Evolutionary conservation across 805 yeast genomes (phyloP).

Genomic region (Dipodascopsis uninucleata): DNA sequence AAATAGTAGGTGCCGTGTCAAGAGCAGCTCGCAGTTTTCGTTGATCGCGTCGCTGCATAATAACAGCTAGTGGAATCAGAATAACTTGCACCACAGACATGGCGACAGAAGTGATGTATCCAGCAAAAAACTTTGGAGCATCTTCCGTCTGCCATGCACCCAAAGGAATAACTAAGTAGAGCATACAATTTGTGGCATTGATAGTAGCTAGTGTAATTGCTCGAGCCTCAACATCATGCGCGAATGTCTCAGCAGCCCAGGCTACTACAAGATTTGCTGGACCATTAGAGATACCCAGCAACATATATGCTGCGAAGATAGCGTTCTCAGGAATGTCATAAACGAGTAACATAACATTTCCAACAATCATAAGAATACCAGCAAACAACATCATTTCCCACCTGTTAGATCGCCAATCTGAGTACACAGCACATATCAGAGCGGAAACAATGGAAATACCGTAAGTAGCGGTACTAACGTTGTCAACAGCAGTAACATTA

Average conservation of each 20-base stretch:
- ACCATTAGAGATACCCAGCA: conserved; percentile 58
- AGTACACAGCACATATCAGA: conserved; percentile 32
- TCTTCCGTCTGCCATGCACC: conserved; percentile 41
- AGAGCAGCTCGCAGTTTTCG: too few species aligned
- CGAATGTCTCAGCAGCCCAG: conserved; percentile 57
- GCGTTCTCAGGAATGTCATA: conserved; percentile 54
- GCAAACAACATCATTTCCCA: conserved; percentile 55
- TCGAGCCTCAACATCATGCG: conserved; percentile 51
- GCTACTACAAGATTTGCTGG: conserved; percentile 57
- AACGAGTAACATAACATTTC: conserved; percentile 50
- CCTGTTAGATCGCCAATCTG: conserved; percentile 51
- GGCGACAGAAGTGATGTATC: conserved; percentile 30
- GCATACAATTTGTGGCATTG: conserved; percentile 52
- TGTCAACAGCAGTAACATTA: conserved; percentile 45
- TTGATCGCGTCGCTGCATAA: conserved; percentile 52
- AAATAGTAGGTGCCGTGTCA: too few species aligned
- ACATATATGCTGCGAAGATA: conserved; percentile 57
- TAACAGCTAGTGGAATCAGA: conserved; percentile 41
- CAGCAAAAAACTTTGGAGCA: conserved; percentile 34
- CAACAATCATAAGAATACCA: conserved; percentile 50
- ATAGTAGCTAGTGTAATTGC: conserved; percentile 50
- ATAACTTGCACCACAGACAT: conserved; percentile 26
- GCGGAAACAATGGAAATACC: conserved; percentile 52
- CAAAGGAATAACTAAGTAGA: conserved; percentile 54
- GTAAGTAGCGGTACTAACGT: conserved; percentile 54